Conservation (phyloP, 257 asterid genomes). For the Gentiana dahurica region DNA sequence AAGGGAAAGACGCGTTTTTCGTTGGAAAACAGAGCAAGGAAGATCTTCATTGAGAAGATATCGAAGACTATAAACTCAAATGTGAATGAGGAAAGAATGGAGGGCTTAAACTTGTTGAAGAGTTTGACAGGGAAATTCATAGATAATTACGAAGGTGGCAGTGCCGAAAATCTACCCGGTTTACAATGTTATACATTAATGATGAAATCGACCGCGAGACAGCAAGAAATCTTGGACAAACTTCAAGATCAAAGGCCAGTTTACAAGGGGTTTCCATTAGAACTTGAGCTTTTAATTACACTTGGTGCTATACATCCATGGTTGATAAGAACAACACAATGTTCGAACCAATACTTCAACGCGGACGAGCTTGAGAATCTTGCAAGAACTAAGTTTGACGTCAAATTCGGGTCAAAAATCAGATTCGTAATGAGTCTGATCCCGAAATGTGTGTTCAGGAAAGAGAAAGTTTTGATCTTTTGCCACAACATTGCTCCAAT, state of each 20-base stretch:
- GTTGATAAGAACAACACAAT: conserved; percentile 72
- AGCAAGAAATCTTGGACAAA: conserved; percentile 54
- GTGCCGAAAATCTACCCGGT: conserved; percentile 75
- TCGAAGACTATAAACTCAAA: conserved; percentile 72
- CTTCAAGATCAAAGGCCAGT: conserved; percentile 74
- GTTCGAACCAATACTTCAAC: conserved; percentile 59
- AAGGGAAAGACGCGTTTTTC: conserved; percentile 49
- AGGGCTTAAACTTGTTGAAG: conserved; percentile 61
- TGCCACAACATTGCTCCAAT: conserved; percentile 97
- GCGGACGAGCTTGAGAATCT: conserved; percentile 58
- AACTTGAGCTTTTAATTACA: conserved; percentile 75
- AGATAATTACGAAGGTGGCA: conserved; percentile 84
- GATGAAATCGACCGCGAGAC: conserved; percentile 85
- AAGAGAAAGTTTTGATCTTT: conserved; percentile 72
- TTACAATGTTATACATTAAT: conserved; percentile 84
- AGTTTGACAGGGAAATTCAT: conserved; percentile 72
- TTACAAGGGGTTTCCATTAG: conserved; percentile 84
- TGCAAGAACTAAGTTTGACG: conserved; percentile 57
- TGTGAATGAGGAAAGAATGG: conserved; percentile 49
- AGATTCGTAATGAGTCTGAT: conserved; percentile 85
- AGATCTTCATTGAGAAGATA: conserved; percentile 69
- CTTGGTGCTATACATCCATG: conserved; percentile 98
- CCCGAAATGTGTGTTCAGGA: conserved; percentile 65
- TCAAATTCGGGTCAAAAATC: conserved; percentile 80
- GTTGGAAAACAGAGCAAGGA: conserved; percentile 70